Conservation (phyloP, 2,329 filamentous ascomycete genomes). For the Chrysosporium keratinophilum region DNA sequence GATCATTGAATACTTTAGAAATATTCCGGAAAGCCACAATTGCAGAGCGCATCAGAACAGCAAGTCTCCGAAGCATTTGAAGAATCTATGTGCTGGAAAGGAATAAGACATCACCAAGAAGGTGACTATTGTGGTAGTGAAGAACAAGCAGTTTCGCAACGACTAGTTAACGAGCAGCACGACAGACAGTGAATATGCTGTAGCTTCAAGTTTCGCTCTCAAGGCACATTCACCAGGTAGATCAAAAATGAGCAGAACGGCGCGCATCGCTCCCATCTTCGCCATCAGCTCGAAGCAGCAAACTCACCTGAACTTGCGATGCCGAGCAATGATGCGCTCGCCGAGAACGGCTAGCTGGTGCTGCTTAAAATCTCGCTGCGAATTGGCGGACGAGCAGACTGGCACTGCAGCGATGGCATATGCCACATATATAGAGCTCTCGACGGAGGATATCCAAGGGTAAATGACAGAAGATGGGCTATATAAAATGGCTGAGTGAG, state of each 20-base stretch:
- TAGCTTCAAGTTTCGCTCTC: background rate
- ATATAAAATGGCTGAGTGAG: background rate
- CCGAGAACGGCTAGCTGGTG: too few relatives aligned
- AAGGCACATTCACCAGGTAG: background rate
- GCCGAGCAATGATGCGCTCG: background rate
- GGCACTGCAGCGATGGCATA: background rate
- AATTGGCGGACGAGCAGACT: background rate
- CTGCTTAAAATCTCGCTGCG: too few relatives aligned
- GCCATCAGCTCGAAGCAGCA: background rate
- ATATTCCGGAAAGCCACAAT: background rate
- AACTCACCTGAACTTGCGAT: background rate
- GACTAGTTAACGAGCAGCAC: too few relatives aligned
- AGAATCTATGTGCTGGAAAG: too few relatives aligned
- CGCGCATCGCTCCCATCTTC: too few relatives aligned
- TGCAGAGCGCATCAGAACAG: background rate
- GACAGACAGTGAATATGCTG: too few relatives aligned
- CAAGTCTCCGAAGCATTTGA: too few relatives aligned
- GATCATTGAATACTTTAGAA: background rate
- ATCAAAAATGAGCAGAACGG: background rate
- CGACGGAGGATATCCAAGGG: background rate
- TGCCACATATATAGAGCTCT: background rate
- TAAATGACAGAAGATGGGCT: background rate
- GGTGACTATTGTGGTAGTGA: too few relatives aligned
- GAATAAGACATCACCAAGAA: too few relatives aligned
- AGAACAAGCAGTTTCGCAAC: too few relatives aligned